Base-by-base conservation (phyloP, 768 basidiomycete genomes). In the Artomyces pyxidatus region DNA sequence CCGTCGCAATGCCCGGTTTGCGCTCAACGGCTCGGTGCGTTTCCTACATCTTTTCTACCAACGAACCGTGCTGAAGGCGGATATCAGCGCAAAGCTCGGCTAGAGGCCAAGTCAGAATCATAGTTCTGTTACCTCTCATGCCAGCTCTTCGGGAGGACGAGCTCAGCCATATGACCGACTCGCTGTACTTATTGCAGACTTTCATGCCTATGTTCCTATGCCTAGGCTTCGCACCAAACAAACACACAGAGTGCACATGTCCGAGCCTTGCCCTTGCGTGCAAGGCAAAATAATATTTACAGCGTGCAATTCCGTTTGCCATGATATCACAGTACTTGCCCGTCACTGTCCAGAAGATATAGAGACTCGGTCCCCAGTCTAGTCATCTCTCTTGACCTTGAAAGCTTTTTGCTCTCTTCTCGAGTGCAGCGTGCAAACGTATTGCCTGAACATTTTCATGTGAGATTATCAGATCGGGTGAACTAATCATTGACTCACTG, bases 1-100 rank as follows among this genome's bases (percentile, higher is more conserved):
- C 80, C 86, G 88, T 65, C 83, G 84, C 64, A 92, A 92, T 64
- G 77, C 86, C 48, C 76, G 76, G 55, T 75, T 75, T 63, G 86
- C 88, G 43, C 77, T 82, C 29, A 64, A 68, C 51, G 89, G 89
- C 63, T 87, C 87, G 44, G 89, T 90, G 61, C 60, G 85, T 68
- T 37, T 14, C 37, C 39, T 26, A 28, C 22, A 14, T 48, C 1
- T 19, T n/a, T 26, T 3, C 26, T 23, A 6, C 21, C 40, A 11
- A 23, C 4, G 10, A 27, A 45, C 11, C 29, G 6, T 44, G 26
- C 47, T 57, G 26, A 48, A 47, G 49, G 45, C 25, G 35, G 29
- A 23, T 47, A 48, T 21, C 54, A 88, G 87, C 75, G 78, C 63
- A 80, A 75, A 68, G 85, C 85, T 49, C 80, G 84, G 22, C 61